Percentiles rank a stretch among this genome's conserved stretches.
These are phyloP conservation scores for Solanum megistacrolobum DNA, from an alignment of 257 asterid species.

Conservation along the genomic window DNA sequence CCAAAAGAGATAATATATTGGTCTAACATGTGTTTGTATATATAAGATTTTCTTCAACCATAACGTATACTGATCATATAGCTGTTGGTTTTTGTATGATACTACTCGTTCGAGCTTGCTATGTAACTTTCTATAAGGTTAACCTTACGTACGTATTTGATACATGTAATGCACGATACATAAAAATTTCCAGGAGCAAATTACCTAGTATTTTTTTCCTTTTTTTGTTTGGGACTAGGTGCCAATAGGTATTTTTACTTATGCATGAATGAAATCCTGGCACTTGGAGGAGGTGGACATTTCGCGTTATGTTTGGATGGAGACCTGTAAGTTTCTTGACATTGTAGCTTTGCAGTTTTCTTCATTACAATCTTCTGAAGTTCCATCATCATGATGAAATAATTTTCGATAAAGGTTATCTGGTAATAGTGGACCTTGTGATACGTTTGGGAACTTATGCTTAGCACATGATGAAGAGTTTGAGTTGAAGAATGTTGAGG, in stretches of 20 bases:
- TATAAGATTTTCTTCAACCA: not conserved
- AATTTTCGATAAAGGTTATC: constrained; percentile 35
- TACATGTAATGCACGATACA: not conserved
- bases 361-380: not conserved
- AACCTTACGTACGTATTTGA: not conserved
- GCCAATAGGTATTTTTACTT: constrained; percentile 76
- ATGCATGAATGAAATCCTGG: constrained; percentile 82
- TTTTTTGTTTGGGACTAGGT: constrained; percentile 27
- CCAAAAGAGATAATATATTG: not conserved
- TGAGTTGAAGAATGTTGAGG: constrained; percentile 85
- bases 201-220: not conserved
- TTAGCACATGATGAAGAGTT: constrained; percentile 83
- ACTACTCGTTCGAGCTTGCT: not conserved
- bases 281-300: constrained; percentile 90
- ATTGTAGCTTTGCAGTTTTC: not conserved
- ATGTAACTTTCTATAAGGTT: not conserved
- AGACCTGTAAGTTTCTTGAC: constrained; percentile 59
- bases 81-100: not conserved
- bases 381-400: not conserved
- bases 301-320: constrained; percentile 79
- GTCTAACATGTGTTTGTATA: not conserved
- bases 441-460: constrained; percentile 84
- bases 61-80: not conserved
- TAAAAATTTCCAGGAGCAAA: not conserved
- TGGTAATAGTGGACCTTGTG: constrained; percentile 88